Conservation (phyloP, 129 eudicot species). For the Escallonia herrerae region DNA sequence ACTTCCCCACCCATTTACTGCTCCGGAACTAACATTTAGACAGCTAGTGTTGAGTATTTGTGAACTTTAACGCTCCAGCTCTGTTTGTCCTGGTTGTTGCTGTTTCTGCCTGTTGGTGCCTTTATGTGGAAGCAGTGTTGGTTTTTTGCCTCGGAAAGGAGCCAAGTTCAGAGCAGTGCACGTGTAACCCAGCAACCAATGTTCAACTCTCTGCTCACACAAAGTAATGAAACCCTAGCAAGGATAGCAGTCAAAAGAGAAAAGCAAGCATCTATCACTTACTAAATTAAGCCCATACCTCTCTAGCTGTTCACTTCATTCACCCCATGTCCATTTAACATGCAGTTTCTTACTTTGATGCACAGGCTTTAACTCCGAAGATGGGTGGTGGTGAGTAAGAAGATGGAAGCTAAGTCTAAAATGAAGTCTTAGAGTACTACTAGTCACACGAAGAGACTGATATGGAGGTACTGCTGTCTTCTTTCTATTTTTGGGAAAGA, state of each 20-base stretch:
- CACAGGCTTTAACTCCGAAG: too few species aligned
- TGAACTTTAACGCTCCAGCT: neutral
- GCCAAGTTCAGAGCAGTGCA: conserved; percentile 10
- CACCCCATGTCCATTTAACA: too few species aligned
- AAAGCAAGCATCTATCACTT: neutral
- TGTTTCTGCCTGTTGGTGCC: neutral
- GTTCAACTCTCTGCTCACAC: neutral
- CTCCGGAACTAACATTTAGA: neutral
- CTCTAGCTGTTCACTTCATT: neutral
- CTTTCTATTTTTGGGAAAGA: too few species aligned
- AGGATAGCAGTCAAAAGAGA: too few species aligned
- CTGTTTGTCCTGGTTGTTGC: neutral
- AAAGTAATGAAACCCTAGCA: too few species aligned
- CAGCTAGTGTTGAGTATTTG: neutral
- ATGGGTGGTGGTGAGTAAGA: too few species aligned
- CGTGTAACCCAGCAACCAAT: conserved; percentile 12
- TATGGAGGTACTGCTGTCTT: too few species aligned
- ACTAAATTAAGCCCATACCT: neutral
- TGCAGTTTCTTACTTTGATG: too few species aligned
- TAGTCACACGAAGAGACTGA: too few species aligned
- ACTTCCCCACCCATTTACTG: neutral
- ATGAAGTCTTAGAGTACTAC: too few species aligned
- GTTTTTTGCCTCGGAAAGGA: conserved; percentile 13
- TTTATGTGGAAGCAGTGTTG: neutral
- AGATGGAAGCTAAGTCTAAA: too few species aligned